These are phyloP conservation scores for Zarea fungicola DNA, from an alignment of 2,329 filamentous ascomycete genomes.

Conservation along the genomic window DNA sequence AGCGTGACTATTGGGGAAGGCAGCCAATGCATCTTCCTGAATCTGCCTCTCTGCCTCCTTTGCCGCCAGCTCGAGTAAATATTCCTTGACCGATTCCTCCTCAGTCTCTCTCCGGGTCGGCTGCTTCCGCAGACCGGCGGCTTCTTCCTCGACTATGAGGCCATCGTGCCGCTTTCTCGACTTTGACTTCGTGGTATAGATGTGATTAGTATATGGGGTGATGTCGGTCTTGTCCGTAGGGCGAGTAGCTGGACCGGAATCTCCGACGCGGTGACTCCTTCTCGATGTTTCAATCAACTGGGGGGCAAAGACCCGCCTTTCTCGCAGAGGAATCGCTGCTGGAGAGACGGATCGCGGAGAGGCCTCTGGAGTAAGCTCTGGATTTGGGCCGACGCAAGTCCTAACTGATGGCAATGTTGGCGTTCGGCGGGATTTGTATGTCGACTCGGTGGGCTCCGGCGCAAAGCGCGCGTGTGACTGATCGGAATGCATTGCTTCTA, in stretches of 20 bases:
- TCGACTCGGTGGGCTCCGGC: slow-evolving; percentile 69
- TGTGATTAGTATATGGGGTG: slow-evolving; percentile 57
- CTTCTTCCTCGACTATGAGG: slow-evolving; percentile 19
- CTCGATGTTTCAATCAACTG: slow-evolving; percentile 77
- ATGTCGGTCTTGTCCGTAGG: slow-evolving; percentile 69
- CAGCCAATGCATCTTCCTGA: slow-evolving; percentile 68
- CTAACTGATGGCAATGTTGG: slow-evolving; percentile 12
- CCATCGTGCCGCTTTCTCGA: slow-evolving; percentile 33
- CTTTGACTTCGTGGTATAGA: slow-evolving; percentile 43
- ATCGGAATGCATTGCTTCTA: slow-evolving; percentile 21
- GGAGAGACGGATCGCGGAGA: slow-evolving; percentile 45
- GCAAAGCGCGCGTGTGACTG: slow-evolving; percentile 55
- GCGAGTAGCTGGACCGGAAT: slow-evolving; percentile 56
- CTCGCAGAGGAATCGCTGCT: background rate
- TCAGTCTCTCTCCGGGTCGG: slow-evolving; percentile 59
- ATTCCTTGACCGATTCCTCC: slow-evolving; percentile 70
- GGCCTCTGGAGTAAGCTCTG: slow-evolving; percentile 52
- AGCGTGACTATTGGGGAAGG: slow-evolving; percentile 67
- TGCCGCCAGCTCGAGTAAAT: slow-evolving; percentile 73
- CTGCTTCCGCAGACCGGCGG: slow-evolving; percentile 26
- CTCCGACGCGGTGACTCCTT: slow-evolving; percentile 62
- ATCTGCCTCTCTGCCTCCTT: slow-evolving; percentile 76
- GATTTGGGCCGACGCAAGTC: slow-evolving; percentile 41
- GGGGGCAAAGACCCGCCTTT: slow-evolving; percentile 58
- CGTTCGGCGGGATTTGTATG: slow-evolving; percentile 51